Percentiles rank a stretch among this genome's conserved stretches.
These are phyloP conservation scores for Dichotomocladium elegans DNA, from an alignment of 371 early-diverging fungal species.

Conservation along the genomic window DNA sequence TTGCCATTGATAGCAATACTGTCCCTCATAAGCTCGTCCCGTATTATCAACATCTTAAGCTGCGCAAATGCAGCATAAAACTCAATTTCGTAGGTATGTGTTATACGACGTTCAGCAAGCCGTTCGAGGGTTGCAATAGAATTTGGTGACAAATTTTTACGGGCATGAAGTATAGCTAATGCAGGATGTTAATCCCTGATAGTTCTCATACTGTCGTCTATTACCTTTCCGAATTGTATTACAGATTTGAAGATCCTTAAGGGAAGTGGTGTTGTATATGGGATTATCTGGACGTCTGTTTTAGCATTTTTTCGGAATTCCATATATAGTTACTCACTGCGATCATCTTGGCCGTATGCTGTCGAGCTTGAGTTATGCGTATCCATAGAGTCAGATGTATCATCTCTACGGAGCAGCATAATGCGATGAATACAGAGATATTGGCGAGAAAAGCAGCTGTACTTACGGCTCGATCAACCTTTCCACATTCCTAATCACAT, in stretches of 20 bases:
- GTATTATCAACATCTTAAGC: conserved; percentile 5
- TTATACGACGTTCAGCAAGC: background rate
- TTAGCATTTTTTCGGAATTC: too few relatives aligned
- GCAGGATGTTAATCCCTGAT: too few relatives aligned
- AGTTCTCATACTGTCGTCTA: background rate
- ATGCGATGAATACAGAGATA: background rate
- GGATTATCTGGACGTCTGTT: too few relatives aligned
- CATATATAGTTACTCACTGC: too few relatives aligned
- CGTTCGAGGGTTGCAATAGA: background rate
- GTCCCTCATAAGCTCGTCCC: background rate
- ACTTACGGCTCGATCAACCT: conserved; percentile 31
- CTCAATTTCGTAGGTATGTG: background rate
- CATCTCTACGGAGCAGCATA: background rate
- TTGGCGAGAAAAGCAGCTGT: background rate
- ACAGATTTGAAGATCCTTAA: background rate
- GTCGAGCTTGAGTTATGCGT: too few relatives aligned
- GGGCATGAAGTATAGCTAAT: too few relatives aligned
- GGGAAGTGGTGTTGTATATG: background rate
- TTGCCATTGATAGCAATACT: too few relatives aligned
- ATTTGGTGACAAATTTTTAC: too few relatives aligned
- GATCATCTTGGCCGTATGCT: too few relatives aligned
- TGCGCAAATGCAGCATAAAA: conserved; percentile 11
- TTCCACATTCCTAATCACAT: conserved; percentile 46
- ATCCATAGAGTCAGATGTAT: background rate
- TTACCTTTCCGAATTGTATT: conserved; percentile 24